A percentile compares a stretch with the other conserved stretches of the same genome.
Evolutionary conservation across 2,329 filamentous ascomycete species (phyloP).

Genomic region (Talaromyces sp.): DNA sequence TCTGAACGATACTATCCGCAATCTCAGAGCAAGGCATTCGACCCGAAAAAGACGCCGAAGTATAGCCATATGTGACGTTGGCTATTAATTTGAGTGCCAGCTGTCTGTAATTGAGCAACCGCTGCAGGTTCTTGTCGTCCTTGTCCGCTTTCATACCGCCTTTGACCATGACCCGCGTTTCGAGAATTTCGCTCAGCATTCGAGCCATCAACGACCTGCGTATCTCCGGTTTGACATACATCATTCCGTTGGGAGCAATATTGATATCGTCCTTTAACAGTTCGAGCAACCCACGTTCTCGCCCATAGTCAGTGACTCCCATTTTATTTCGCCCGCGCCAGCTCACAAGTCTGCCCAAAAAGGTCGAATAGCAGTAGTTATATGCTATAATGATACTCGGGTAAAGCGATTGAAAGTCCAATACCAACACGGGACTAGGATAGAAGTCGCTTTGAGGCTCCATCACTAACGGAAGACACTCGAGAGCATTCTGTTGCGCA

Average conservation of each 20-base stretch:
- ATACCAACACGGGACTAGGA: conserved; percentile 76
- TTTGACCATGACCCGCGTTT: conserved; percentile 97
- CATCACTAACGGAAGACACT: conserved; percentile 94
- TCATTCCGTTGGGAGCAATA: conserved; percentile 91
- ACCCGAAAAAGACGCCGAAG: conserved; percentile 92
- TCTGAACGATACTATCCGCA: conserved; percentile 96
- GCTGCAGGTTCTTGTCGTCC: conserved; percentile 78
- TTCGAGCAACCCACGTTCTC: conserved; percentile 68
- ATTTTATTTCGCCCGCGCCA: conserved; percentile 94
- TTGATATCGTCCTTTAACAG: conserved; percentile 82
- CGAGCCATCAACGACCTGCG: conserved; percentile 88
- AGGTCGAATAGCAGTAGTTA: conserved; percentile 98
- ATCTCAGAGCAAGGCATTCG: conserved; percentile 98
- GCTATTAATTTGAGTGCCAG: conserved; percentile 91
- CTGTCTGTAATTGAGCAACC: conserved; percentile 87
- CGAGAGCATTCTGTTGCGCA: conserved; percentile 85
- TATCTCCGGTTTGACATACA: conserved; percentile 82
- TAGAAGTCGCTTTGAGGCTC: conserved; percentile 96
- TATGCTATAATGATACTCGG: conserved; percentile 99
- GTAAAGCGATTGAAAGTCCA: conserved; percentile 95
- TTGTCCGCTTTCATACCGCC: conserved; percentile 92
- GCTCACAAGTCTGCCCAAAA: conserved; percentile 74
- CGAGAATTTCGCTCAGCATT: conserved; percentile 93
- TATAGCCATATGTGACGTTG: conserved; percentile 99
- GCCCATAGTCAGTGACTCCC: conserved; percentile 83